Evolutionary conservation across 2,329 filamentous ascomycete species (phyloP), one percentile per base, ranked within the genome.

Genomic region (Xylaria sp.): DNA sequence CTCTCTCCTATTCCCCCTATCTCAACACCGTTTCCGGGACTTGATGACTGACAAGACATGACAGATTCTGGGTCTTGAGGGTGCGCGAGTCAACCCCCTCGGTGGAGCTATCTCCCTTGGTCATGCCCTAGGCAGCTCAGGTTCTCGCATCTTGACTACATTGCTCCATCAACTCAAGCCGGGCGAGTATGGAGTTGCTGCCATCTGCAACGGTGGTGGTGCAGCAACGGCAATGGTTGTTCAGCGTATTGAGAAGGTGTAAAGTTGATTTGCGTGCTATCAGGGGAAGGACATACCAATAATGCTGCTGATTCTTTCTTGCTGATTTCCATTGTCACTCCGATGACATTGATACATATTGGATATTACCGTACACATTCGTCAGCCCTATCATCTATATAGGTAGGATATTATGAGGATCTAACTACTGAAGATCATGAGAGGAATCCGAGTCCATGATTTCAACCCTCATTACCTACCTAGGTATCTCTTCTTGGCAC

Each of bases 201-300:
- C 92, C 2, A 97, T 99, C 62, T 97, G 94, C 78, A 99, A 99
- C 70, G 94, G 94, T 51, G 94, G 94, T 48, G 94, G 94, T 61
- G 93, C 92, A 11, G 91, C 93, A 1, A 93, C 90, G 8, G 94
- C 92, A 0, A 82, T 97, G 71, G 91, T 97, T 53, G 91, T 99
- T 57, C 92, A 97, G 76, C 86, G 86, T 68, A 81, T 93, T 66
- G 87, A 89, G 71, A 65, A 71, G 60, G 52, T 63, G 30, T 61
- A 42, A 61, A 30, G 44, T 7, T 23, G 44, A 46, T 23, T 35
- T 18, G 11, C 56, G 44, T 48, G 51, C 16, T 13, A 53, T 47
- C 19, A 2, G 49, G 30, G 23, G 23, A 5, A 30, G 23, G 23
- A 30, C 23, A 30, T 30, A 30, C 23, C 23, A 30, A 30, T 30